Conservation (phyloP, 2,329 filamentous ascomycete genomes). For the Claviceps humidiphila region DNA sequence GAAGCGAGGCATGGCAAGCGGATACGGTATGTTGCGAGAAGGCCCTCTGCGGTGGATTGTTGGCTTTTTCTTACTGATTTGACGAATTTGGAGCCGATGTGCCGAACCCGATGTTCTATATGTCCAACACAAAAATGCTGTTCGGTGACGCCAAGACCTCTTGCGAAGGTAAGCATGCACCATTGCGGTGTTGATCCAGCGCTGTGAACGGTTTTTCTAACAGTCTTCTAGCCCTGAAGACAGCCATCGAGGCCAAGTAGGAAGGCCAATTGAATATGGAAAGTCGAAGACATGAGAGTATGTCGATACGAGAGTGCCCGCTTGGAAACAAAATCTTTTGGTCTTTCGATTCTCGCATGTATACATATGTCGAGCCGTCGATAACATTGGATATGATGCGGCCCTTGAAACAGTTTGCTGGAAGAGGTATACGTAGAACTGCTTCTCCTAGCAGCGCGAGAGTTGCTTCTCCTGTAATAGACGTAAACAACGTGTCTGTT, state of each 20-base stretch:
- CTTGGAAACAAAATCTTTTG: neutral
- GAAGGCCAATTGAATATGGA: neutral
- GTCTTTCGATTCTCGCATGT: no score
- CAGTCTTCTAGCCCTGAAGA: slow-evolving; percentile 8
- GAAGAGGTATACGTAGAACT: no score
- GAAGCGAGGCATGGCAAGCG: slow-evolving; percentile 82
- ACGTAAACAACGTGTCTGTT: no score
- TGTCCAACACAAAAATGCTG: slow-evolving; percentile 79
- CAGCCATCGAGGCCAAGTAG: slow-evolving; percentile 9
- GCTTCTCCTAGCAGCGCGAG: no score
- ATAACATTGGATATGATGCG: no score
- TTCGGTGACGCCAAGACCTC: slow-evolving; percentile 81
- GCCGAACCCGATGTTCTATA: slow-evolving; percentile 87
- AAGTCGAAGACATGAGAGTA: no score
- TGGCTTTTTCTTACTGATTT: neutral
- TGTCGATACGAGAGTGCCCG: no score
- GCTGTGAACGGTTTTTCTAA: slow-evolving; percentile 8
- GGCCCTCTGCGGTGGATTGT: no score
- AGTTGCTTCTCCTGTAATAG: no score
- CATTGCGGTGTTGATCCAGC: slow-evolving; percentile 1
- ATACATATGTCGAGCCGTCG: no score
- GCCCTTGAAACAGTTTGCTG: no score
- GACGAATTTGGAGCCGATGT: slow-evolving; percentile 52
- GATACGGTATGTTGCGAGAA: slow-evolving; percentile 50
- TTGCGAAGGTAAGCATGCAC: slow-evolving; percentile 53